phyloP scores from a whole-genome alignment of 2,329 filamentous ascomycete species.

The Huntiella abstrusa region DNA sequence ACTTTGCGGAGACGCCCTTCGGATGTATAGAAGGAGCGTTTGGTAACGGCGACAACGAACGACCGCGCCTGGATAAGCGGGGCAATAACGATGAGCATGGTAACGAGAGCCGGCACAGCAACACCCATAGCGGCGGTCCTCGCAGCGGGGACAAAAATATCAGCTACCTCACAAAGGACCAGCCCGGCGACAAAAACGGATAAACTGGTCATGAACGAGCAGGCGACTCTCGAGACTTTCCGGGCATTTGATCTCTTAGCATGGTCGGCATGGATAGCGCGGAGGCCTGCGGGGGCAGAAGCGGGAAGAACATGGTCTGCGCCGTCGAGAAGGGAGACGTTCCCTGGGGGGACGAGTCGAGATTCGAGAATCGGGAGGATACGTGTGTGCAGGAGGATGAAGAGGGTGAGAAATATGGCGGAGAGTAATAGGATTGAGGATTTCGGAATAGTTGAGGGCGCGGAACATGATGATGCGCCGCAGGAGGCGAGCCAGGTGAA shows the following conservation, averaged over 20 bases:
- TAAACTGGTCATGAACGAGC: constrained; percentile 58
- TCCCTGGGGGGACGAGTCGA: constrained; percentile 22
- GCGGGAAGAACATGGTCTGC: constrained; percentile 43
- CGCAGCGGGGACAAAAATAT: constrained; percentile 48
- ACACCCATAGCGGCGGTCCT: constrained; percentile 48
- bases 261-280: constrained; percentile 40
- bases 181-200: constrained; percentile 62
- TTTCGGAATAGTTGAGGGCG: constrained; percentile 26
- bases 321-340: constrained; percentile 33
- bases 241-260: constrained; percentile 31
- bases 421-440: constrained; percentile 52
- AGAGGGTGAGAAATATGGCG: constrained; percentile 39
- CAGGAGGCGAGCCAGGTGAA: constrained; percentile 28
- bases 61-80: constrained; percentile 64
- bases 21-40: constrained; percentile 36
- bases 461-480: constrained; percentile 37
- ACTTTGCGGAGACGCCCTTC: constrained; percentile 5
- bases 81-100: constrained; percentile 54
- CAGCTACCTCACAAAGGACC: constrained; percentile 69
- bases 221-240: constrained; percentile 41
- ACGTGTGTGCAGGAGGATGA: constrained; percentile 38
- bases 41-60: constrained; percentile 30
- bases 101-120: constrained; percentile 51
- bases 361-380: constrained; percentile 54
- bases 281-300: constrained; percentile 39